Percentiles rank a stretch among this genome's conserved stretches.
These are phyloP conservation scores for Hypoxylon fuscum DNA, from an alignment of 495 filamentous ascomycete genomes.

Conservation along the genomic window DNA sequence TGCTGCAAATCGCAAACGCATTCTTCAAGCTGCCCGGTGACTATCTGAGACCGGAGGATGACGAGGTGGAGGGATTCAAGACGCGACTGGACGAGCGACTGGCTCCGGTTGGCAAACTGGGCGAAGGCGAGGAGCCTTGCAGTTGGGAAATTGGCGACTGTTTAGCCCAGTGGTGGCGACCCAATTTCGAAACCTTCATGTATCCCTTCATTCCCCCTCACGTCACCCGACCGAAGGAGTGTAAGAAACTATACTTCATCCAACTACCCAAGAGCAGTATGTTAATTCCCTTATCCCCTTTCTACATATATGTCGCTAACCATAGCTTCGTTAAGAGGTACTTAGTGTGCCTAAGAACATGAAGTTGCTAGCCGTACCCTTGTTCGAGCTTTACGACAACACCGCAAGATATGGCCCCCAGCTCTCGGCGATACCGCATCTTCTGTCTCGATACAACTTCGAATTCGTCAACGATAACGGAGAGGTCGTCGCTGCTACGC, in stretches of 20 bases:
- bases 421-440: slow-evolving; percentile 92
- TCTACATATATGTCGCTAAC: slow-evolving; percentile 26
- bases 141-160: slow-evolving; percentile 96
- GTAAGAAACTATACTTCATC: slow-evolving; percentile 98
- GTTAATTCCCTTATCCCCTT: slow-evolving; percentile 44
- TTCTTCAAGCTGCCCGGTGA: slow-evolving; percentile 99
- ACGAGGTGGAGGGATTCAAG: slow-evolving; percentile 95
- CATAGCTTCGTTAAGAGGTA: slow-evolving; percentile 72
- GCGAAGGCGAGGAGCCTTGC: slow-evolving; percentile 85
- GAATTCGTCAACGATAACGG: slow-evolving; percentile 98
- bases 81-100: slow-evolving; percentile 88
- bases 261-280: slow-evolving; percentile 89
- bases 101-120: slow-evolving; percentile 87
- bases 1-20: slow-evolving; percentile 98
- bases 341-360: slow-evolving; percentile 98
- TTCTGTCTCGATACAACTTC: slow-evolving; percentile 94
- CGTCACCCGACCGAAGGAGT: slow-evolving; percentile 96
- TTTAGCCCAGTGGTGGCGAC: slow-evolving; percentile 97
- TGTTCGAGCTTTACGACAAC: slow-evolving; percentile 98
- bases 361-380: slow-evolving; percentile 95
- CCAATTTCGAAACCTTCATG: slow-evolving; percentile 99
- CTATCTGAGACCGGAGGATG: slow-evolving; percentile 88
- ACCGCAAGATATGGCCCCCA: slow-evolving; percentile 94
- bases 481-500: slow-evolving; percentile 85
- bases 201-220: slow-evolving; percentile 97